Conservation (phyloP, 306 rosid genomes). For the Prunus dulcis region DNA sequence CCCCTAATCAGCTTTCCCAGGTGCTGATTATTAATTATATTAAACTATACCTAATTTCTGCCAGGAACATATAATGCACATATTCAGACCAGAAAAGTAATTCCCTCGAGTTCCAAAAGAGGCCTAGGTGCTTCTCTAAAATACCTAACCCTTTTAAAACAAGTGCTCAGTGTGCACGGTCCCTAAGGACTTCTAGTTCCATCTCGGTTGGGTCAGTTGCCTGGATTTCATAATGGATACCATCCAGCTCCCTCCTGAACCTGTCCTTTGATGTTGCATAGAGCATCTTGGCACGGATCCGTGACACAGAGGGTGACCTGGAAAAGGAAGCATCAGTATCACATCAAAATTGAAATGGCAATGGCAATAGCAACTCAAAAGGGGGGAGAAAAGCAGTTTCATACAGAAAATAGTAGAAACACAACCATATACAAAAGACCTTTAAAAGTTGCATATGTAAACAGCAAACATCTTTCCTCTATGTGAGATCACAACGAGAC, state of each 20-base stretch:
- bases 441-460: not conserved
- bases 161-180: conserved; percentile 59
- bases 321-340: not conserved
- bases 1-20: conserved; percentile 65
- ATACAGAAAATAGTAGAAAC: not conserved
- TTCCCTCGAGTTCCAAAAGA: conserved; percentile 19
- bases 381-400: not conserved
- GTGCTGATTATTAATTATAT: conserved; percentile 40
- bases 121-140: conserved; percentile 33
- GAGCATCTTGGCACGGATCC: conserved; percentile 80
- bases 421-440: not conserved
- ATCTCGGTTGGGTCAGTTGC: conserved; percentile 83
- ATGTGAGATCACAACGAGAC: not conserved
- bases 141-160: conserved; percentile 18
- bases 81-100: conserved; percentile 13
- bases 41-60: conserved; percentile 20
- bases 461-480: not conserved
- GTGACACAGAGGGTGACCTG: conserved; percentile 76
- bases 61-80: conserved; percentile 26
- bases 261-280: conserved; percentile 81
- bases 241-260: conserved; percentile 75
- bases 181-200: conserved; percentile 74
- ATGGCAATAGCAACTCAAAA: conserved; percentile 4
- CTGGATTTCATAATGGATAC: conserved; percentile 85
- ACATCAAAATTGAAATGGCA: not conserved